Percentiles rank a stretch among this genome's conserved stretches.
These are phyloP conservation scores for Penicillium thymicola DNA, from an alignment of 2,329 filamentous ascomycete genomes.

Conservation along the genomic window DNA sequence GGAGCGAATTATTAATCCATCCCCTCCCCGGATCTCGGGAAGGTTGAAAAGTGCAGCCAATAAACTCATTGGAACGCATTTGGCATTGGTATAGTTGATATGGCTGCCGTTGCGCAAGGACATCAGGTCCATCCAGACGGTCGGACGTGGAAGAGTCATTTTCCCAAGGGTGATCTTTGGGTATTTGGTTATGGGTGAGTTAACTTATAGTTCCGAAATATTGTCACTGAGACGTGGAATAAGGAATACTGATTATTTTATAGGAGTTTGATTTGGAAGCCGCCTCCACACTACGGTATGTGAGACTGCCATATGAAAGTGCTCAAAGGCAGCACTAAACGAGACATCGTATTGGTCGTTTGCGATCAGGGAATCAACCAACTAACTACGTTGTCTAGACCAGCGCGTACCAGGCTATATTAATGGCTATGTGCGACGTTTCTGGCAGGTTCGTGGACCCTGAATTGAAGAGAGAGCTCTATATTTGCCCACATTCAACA, in stretches of 20 bases:
- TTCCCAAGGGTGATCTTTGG: slow-evolving; percentile 72
- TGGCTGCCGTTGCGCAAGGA: slow-evolving; percentile 18
- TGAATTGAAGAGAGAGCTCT: too few relatives aligned
- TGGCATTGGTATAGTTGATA: not conserved
- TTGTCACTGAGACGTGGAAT: not conserved
- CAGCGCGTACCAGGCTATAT: slow-evolving; percentile 84
- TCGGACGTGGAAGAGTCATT: slow-evolving; percentile 44
- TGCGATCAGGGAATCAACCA: not conserved
- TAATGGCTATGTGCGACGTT: slow-evolving; percentile 86
- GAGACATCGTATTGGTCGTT: not conserved
- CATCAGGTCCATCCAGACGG: slow-evolving; percentile 27
- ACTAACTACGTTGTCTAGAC: slow-evolving; percentile 53
- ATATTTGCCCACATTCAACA: not conserved
- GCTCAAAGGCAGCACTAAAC: not conserved
- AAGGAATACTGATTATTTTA: slow-evolving; percentile 1
- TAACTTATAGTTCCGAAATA: not conserved
- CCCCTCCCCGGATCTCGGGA: not conserved
- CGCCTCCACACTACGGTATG: slow-evolving; percentile 89
- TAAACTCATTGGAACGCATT: not conserved
- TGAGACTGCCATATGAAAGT: not conserved
- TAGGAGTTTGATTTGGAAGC: slow-evolving; percentile 97
- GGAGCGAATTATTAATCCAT: slow-evolving; percentile 1
- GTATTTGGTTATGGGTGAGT: slow-evolving; percentile 92
- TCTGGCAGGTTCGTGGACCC: slow-evolving; percentile 82
- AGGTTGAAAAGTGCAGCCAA: not conserved